Evolutionary conservation across 805 yeast genomes (phyloP).

Genomic region (Schwanniomyces polymorphus): DNA sequence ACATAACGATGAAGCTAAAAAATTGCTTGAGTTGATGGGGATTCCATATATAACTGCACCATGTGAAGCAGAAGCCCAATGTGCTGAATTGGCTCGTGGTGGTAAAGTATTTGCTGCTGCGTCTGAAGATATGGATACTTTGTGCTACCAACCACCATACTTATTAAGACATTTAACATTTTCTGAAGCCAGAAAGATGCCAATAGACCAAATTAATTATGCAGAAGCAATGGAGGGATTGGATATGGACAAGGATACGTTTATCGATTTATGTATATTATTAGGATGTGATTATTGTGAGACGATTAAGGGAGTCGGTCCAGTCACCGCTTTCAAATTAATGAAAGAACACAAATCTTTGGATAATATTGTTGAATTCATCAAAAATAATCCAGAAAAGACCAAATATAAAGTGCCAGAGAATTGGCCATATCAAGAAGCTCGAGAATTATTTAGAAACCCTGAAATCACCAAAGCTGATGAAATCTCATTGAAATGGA

Average conservation of each 20-base stretch:
- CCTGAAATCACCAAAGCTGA: constrained; percentile 75
- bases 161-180: constrained; percentile 88
- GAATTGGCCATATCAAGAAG: constrained; percentile 90
- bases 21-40: constrained; percentile 83
- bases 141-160: constrained; percentile 85
- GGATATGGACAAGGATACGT: constrained; percentile 69
- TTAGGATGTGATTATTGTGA: constrained; percentile 98
- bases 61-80: constrained; percentile 98
- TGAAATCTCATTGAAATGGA: constrained; percentile 78
- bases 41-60: constrained; percentile 94
- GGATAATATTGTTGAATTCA: constrained; percentile 71
- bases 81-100: constrained; percentile 85
- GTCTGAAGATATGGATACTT: constrained; percentile 97
- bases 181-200: constrained; percentile 90
- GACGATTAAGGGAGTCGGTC: constrained; percentile 93
- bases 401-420: constrained; percentile 85
- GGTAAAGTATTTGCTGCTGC: constrained; percentile 98
- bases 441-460: constrained; percentile 74
- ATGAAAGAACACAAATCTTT: constrained; percentile 82
- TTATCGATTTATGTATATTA: constrained; percentile 88
- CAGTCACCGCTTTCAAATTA: constrained; percentile 87
- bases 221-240: constrained; percentile 71
- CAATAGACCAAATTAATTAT: constrained; percentile 80
- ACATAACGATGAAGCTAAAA: constrained; percentile 93
- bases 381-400: constrained; percentile 53